Evolutionary conservation across 371 early-diverging fungal species (phyloP).

Genomic region (Phascolomyces articulosus): DNA sequence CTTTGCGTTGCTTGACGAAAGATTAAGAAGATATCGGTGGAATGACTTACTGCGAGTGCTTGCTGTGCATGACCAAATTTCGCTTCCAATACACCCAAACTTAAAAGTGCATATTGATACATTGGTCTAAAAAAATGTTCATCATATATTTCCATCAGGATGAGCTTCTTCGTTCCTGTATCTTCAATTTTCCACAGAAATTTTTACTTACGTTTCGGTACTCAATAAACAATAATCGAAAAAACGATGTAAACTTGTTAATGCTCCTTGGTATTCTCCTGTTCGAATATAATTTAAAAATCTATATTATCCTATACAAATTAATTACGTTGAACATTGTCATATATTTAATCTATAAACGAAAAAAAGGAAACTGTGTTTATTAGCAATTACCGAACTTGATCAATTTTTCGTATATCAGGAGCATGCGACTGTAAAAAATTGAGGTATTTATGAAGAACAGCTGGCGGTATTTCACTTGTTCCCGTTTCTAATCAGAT

Average conservation of each 20-base stretch:
- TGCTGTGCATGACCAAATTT: slow-evolving; percentile 40
- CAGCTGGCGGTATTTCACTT: slow-evolving; percentile 27
- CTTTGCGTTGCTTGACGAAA: no score
- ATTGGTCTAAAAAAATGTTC: slow-evolving; percentile 30
- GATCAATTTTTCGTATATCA: slow-evolving; percentile 26
- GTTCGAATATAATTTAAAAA: slow-evolving; percentile 40
- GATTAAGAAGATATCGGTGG: no score
- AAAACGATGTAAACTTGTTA: slow-evolving; percentile 30
- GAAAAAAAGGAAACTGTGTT: no score
- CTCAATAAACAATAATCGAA: slow-evolving; percentile 32
- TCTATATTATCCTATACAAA: slow-evolving; percentile 7
- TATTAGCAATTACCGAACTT: slow-evolving; percentile 29
- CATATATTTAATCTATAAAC: no score
- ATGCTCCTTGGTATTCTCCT: slow-evolving; percentile 40
- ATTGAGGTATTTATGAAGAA: slow-evolving; percentile 28
- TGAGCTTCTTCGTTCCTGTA: no score
- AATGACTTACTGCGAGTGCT: slow-evolving; percentile 35
- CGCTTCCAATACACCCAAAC: slow-evolving; percentile 41
- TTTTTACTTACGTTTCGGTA: slow-evolving; percentile 30
- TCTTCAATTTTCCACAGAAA: not conserved
- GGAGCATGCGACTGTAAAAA: slow-evolving; percentile 30
- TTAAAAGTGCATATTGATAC: slow-evolving; percentile 40
- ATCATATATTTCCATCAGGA: no score
- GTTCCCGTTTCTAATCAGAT: slow-evolving; percentile 28
- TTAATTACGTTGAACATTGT: no score